A percentile compares a stretch with the other conserved stretches of the same genome.
Conservation (phyloP, 768 basidiomycete genomes). For the Serendipita sp. region DNA sequence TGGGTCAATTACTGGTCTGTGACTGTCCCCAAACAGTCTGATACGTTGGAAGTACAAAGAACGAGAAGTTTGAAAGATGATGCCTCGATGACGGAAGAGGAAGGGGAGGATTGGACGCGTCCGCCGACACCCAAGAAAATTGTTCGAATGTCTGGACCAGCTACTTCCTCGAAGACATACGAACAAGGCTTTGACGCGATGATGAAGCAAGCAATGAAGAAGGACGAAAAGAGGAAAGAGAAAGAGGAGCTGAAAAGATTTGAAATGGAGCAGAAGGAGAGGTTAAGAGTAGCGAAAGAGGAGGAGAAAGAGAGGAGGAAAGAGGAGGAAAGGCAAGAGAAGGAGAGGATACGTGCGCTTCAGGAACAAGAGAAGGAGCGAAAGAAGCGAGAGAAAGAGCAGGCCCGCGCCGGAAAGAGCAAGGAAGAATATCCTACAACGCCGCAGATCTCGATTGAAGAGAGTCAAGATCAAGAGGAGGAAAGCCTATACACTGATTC, state of each 20-base stretch:
- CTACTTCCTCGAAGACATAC: neutral
- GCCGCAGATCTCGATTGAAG: neutral
- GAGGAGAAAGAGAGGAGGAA: neutral
- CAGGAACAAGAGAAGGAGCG: neutral
- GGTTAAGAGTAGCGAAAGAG: neutral
- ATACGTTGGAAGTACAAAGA: neutral
- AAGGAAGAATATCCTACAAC: too few relatives aligned
- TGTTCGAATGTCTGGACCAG: neutral
- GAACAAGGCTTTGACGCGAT: neutral
- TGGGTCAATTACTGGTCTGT: slow-evolving; percentile 51
- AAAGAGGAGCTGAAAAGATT: neutral
- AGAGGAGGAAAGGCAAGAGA: neutral
- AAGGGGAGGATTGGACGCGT: neutral
- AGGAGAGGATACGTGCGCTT: neutral
- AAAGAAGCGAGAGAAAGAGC: neutral
- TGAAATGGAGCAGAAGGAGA: neutral
- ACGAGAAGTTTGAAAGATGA: neutral
- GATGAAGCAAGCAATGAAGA: neutral
- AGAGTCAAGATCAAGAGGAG: neutral
- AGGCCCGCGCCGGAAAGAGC: too few relatives aligned
- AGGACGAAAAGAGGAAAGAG: neutral
- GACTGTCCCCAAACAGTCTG: slow-evolving; percentile 16
- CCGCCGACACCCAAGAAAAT: neutral
- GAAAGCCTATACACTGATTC: neutral
- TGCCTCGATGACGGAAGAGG: neutral